These are phyloP conservation scores for Thalassiosira delicatula DNA, from an alignment of 352 stramenopile species.

Conservation along the genomic window DNA sequence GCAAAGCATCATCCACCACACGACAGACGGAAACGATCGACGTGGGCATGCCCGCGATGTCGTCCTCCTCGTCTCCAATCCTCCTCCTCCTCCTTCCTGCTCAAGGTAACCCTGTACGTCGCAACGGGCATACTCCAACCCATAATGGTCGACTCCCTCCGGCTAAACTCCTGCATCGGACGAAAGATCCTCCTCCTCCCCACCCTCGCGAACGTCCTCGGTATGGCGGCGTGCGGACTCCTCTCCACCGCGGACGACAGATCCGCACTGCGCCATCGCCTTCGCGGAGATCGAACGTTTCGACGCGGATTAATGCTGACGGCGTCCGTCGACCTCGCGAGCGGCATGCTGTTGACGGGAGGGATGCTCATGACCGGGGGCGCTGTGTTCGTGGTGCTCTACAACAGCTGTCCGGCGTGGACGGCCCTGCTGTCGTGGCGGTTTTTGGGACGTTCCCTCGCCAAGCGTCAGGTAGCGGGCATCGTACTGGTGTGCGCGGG, in stretches of 20 bases:
- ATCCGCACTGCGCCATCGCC: background rate
- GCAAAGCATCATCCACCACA: no score
- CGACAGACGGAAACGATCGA: no score
- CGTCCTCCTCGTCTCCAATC: no score
- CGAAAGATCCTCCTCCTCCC: background rate
- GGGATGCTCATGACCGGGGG: constrained; percentile 23
- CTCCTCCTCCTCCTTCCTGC: no score
- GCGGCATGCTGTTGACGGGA: constrained; percentile 29
- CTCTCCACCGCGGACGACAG: background rate
- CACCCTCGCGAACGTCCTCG: background rate
- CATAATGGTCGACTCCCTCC: background rate
- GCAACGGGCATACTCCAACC: background rate
- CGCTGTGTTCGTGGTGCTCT: constrained; percentile 24
- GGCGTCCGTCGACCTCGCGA: constrained; percentile 16
- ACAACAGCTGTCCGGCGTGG: constrained; percentile 34
- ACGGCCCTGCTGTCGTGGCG: background rate
- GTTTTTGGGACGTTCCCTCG: background rate
- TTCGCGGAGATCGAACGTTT: background rate
- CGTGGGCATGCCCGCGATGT: no score
- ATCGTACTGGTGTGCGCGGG: background rate
- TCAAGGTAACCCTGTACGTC: no score
- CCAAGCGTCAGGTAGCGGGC: background rate
- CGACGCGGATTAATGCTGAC: background rate
- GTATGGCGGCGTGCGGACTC: background rate
- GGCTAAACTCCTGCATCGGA: background rate